Base-by-base conservation (phyloP, 768 basidiomycete genomes). In the Russula vinacea region DNA sequence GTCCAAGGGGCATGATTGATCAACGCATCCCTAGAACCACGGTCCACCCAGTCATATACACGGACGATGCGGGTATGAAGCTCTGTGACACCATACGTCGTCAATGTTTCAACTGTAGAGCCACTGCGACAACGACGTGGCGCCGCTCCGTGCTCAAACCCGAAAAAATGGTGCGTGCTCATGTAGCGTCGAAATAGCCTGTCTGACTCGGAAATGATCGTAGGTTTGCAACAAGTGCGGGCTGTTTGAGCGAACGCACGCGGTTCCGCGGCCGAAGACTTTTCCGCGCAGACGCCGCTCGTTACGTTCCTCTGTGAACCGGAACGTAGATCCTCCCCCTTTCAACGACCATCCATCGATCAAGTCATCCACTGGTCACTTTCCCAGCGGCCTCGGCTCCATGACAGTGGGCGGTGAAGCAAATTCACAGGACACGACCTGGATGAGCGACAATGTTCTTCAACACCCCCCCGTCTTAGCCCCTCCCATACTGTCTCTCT, bases 61-160 rank as follows among this genome's bases (percentile, higher is more conserved):
- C 90, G 0, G 87, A 89, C 73, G 89, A 92, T 67, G 88, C 90
- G 0, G 82, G 85, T 1, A 90, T 87, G 2, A 92, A 91, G 74
- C 78, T 90, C 57, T 85, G 84, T 70, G 85, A 89, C 70, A 80
- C 87, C 45, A 84, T 92, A 49, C 80, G 89, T 24, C 76, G 89
- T 47, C 77, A 86, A 54, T 92, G 89, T 74, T 90, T 86, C 81
- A 92, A 92, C 73, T 92, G 90, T 74, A 85, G 83, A 71, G 89
- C 88, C 29, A 89, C 86, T 16, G 88, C 91, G 67, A 91, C 90
- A 39, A 85, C 84, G 56, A 90, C 89, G 29, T 92, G 89, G 89
- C 76, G 90, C 29, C 76, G 90, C 64, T 85, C 83, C 14, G 89
- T 86, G 69, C 81, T 92, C 64, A 84, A 81, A 61, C n/a, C 86